Evolutionary conservation across 169 alveolate genomes (phyloP).

Genomic region (Plasmodium vinckei): DNA sequence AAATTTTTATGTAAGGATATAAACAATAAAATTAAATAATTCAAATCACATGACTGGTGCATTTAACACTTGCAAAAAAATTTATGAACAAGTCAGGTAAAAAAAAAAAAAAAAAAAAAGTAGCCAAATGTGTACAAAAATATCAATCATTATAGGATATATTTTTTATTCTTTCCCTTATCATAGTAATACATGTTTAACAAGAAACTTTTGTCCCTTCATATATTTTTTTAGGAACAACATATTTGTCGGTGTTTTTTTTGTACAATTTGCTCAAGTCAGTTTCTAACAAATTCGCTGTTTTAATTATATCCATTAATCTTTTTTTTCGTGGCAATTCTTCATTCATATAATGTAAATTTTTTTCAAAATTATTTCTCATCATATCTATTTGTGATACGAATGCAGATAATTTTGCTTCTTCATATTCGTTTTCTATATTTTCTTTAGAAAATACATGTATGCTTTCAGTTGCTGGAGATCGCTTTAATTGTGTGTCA

Average conservation of each 20-base stretch:
- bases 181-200: neutral
- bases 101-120: neutral
- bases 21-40: neutral
- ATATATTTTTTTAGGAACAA: slow-evolving; percentile 2
- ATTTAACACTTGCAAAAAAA: neutral
- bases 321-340: slow-evolving; percentile 25
- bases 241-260: slow-evolving; percentile 1
- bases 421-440: slow-evolving; percentile 37
- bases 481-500: slow-evolving; percentile 62
- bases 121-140: neutral
- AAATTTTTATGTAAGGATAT: slow-evolving; percentile 14
- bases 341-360: slow-evolving; percentile 19
- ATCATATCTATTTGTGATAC: slow-evolving; percentile 25
- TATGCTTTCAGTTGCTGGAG: slow-evolving; percentile 69
- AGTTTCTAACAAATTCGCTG: neutral
- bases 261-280: neutral
- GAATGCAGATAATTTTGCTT: slow-evolving; percentile 41
- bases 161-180: no score
- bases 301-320: slow-evolving; percentile 5
- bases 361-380: slow-evolving; percentile 30
- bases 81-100: slow-evolving; percentile 2
- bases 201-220: slow-evolving; percentile 12
- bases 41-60: neutral
- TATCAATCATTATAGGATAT: no score
- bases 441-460: slow-evolving; percentile 53